Base-by-base conservation (phyloP, 495 filamentous ascomycete genomes). In the Hyaloscypha bicolor region DNA sequence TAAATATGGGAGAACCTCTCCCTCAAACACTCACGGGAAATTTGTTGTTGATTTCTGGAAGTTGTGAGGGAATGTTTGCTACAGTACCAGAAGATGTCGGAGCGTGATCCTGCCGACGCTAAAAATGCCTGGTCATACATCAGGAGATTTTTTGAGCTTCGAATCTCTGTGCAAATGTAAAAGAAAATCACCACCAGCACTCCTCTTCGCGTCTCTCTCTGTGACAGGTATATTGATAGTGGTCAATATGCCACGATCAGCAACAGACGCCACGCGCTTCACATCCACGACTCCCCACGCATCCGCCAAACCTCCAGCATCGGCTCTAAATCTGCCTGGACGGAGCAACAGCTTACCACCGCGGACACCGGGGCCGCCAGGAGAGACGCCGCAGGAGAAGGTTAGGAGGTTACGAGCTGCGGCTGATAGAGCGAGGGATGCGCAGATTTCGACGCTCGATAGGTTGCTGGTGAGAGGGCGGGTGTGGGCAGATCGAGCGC, bases 251-350 rank as follows among this genome's bases (percentile, higher is more conserved):
- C 86, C 93, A 71, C 94, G 94, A 78, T 94, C 91, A 79, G 89
- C 93, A 75, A 88, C 87, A 70, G 95, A 97, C 80, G 93, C 95
- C 66, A 99, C 95, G 75, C 88, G 94, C 68, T 99, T 99, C 85
- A 98, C 94, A 60, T 86, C 94, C 35, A 96, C 92, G 51, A 91
- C 89, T 60, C 94, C 93, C 19, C 93, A 97, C 82, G 93, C 92
- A 69, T 85, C 84, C 78, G 88, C 90, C 70, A 91, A 92, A 73
- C 75, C 86, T 59, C 74, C 65, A 62, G 37, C 65, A 60, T 72
- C 74, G 25, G 65, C 76, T 48, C 42, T 48, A 16, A 60, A 68
- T 22, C 39, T 76, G 56, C 59, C 39, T 76, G 56, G 60, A 66
- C 22, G 66, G 70, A 22, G 65, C 72, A 33, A 75, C 79, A 30